These are phyloP conservation scores for Scedosporium apiospermum DNA, from an alignment of 2,329 filamentous ascomycete genomes.

Conservation along the genomic window DNA sequence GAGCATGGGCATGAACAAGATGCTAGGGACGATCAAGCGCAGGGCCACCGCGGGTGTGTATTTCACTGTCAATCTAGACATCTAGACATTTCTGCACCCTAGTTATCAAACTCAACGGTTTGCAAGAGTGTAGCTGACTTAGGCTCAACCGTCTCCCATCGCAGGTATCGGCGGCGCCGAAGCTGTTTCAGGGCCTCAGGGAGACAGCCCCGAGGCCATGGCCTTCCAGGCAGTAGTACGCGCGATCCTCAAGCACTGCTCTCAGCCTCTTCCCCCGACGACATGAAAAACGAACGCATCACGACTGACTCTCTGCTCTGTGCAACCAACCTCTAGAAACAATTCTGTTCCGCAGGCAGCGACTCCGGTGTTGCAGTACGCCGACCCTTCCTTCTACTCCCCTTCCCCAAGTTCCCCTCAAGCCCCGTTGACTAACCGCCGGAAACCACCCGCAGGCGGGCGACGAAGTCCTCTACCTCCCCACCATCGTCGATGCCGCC, in stretches of 20 bases:
- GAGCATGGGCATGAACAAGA: slow-evolving; percentile 44
- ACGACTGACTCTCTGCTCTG: not conserved
- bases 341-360: slow-evolving; percentile 67
- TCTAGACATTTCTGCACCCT: not conserved
- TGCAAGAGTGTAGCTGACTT: no score
- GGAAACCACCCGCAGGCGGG: slow-evolving; percentile 26
- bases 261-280: not conserved
- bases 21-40: slow-evolving; percentile 46
- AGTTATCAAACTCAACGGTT: slow-evolving; percentile 3
- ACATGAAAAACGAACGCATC: not conserved
- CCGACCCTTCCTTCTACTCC: slow-evolving; percentile 7
- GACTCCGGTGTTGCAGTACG: slow-evolving; percentile 18
- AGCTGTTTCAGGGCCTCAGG: not conserved
- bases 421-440: slow-evolving; percentile 25
- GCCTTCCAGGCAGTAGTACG: slow-evolving; percentile 1
- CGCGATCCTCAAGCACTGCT: not conserved
- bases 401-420: not conserved
- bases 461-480: slow-evolving; percentile 86
- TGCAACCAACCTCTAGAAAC: slow-evolving; percentile 42
- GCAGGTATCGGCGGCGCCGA: not conserved
- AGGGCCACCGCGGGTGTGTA: slow-evolving; percentile 24
- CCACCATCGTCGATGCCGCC: slow-evolving; percentile 86
- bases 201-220: not conserved
- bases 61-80: not conserved
- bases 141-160: not conserved